Base-by-base conservation (phyloP, 2,329 filamentous ascomycete species). In the Hymenoscyphus occultus region DNA sequence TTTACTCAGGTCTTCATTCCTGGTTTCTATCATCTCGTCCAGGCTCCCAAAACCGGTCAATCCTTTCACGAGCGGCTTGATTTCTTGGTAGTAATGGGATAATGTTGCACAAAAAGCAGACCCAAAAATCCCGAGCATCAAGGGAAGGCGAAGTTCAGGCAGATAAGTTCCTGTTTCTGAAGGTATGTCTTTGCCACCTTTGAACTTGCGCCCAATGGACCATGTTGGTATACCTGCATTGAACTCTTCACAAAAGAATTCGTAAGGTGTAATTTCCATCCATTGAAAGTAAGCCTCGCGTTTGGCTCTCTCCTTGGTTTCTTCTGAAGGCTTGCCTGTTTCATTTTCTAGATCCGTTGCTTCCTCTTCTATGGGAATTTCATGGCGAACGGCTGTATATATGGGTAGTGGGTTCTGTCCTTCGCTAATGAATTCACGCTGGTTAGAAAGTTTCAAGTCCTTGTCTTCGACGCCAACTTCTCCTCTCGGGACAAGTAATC, bases 81-180 rank as follows among this genome's bases (percentile, higher is more conserved):
- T 85, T 77, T 99, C 95, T 69, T 90, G 91, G 78, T 98, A 98
- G 76, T 99, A 99, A 76, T 98, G 95, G 56, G 91, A 94, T 0
- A 99, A 80, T 0, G 95, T 98, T 0, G 95, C 95, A 72, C 95
- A 98, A 75, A 99, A 98, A 2, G 95, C 95, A 70, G 91, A 96
- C 1, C 95, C 95, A 83, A 95, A 99, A n/a, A 98, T 90, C 0
- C 95, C 95, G 81, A 99, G 86, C 58, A 98, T 82, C 7, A 95
- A 82, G 0, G 94, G 91, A 65, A 96, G 83, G 54, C 93, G 87
- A 35, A 95, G 79, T 77, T 99, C 95, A 0, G 95, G 95, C 3
- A 96, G 81, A 56, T 91, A 87, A 28, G 45, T 48, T 83, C 9
- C 90, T 86, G 10, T 86, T 83, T 89, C 87, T 54, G 86, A 82